Evolutionary conservation across 2,329 filamentous ascomycete species (phyloP), one percentile per base, ranked within the genome.

Genomic region (Alternaria triticina): DNA sequence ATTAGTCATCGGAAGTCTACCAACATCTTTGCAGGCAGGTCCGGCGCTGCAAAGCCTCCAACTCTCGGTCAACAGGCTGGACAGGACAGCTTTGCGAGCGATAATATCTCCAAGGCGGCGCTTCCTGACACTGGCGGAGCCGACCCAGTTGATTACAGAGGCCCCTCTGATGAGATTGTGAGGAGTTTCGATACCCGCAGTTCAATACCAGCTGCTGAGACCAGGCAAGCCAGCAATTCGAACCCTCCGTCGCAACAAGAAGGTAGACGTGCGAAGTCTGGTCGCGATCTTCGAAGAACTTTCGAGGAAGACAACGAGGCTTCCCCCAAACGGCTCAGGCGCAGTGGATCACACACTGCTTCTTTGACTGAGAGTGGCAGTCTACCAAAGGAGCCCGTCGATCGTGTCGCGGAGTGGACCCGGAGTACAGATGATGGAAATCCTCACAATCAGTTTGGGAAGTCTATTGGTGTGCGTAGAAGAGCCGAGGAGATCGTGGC

Each of bases 241-340:
- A 54, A 50, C 22, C n/a, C 27, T 20, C 27, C 56, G 23, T 30
- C 28, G 27, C 20, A 44, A 28, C 30, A 25, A 3, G 60, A 71
- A 51, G 22, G 20, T 13, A 52, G 45, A 66, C 55, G 65, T 72
- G 6, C 67, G 46, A 55, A 62, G 28, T 47, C 64, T 74, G 30
- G 66, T 74, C 54, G 59, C 57, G 25, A 61, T 69, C 54, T 75
- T 73, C 71, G 70, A 76, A 66, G 51, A 50, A 20, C 60, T 67
- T 28, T 69, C 60, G 56, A 65, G 22, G 54, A 58, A 40, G 52
- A 64, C 57, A 44, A 28, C 54, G 25, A 44, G 27, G 17, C 36
- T 11, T 20, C 20, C 13, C 50, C 46, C n/a, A 60, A 54, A 46
- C 60, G 46, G 61, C 44, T 52, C 8, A 40, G 56, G 40, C 61